Conservation (phyloP, 1,284 basidiomycete genomes). For the Phenoliferia sp. region DNA sequence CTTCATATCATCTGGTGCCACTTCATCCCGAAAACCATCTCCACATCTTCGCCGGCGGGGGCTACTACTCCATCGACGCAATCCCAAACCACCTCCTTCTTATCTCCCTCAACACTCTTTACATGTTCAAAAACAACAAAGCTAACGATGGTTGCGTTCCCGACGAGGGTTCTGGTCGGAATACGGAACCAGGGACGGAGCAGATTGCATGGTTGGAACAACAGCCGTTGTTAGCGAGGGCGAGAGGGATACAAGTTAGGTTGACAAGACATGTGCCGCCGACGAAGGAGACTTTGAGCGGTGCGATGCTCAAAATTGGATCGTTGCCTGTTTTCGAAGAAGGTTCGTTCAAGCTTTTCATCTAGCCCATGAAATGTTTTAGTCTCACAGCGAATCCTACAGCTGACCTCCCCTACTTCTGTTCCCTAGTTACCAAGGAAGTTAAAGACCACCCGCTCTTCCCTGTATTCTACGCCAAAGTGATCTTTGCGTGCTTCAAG, state of each 20-base stretch:
- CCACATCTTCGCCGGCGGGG: conserved; percentile 54
- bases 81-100: conserved; percentile 71
- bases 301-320: no score
- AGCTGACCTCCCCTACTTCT: no score
- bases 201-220: conserved; percentile 88
- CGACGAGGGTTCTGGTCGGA: neutral
- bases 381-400: no score
- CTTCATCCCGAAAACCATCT: conserved; percentile 72
- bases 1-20: conserved; percentile 66
- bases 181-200: conserved; percentile 68
- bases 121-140: conserved; percentile 88
- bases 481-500: no score
- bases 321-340: no score
- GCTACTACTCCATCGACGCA: conserved; percentile 78
- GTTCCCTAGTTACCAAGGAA: no score
- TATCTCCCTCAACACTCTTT: conserved; percentile 84
- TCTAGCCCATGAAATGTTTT: no score
- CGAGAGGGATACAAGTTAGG: conserved; percentile 71
- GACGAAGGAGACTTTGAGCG: conserved; percentile 70
- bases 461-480: no score
- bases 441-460: no score
- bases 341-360: no score
- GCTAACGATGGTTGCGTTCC: conserved; percentile 49
- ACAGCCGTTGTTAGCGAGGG: conserved; percentile 66
- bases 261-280: conserved; percentile 69